phyloP scores from a whole-genome alignment of 108 stramenopile species.

The Cylindrotheca fusiformis region DNA sequence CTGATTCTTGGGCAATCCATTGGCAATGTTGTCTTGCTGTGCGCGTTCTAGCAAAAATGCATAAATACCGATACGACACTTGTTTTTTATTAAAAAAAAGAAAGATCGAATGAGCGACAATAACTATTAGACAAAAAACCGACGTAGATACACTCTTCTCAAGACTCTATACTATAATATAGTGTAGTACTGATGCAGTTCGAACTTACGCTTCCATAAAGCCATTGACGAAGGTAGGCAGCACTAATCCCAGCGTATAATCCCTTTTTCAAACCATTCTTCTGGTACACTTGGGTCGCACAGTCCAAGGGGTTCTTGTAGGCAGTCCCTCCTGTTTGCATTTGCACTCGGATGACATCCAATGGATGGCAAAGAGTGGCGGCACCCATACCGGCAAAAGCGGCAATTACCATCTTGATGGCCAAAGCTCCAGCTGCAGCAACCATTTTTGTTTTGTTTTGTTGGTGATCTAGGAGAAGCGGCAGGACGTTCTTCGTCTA shows the following conservation, averaged over 20 bases:
- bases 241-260: slow-evolving; percentile 70
- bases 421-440: slow-evolving; percentile 34
- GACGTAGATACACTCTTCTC: too few species aligned
- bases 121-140: too few species aligned
- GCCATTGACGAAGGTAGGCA: slow-evolving; percentile 71
- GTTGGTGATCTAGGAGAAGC: too few species aligned
- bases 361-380: slow-evolving; percentile 73
- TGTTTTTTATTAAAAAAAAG: too few species aligned
- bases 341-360: slow-evolving; percentile 71
- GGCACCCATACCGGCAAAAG: slow-evolving; percentile 73
- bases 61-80: slow-evolving; percentile 72
- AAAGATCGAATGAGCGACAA: too few species aligned
- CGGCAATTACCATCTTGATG: slow-evolving; percentile 62
- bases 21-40: slow-evolving; percentile 41
- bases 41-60: slow-evolving; percentile 64
- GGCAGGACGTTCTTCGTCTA: too few species aligned
- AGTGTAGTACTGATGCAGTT: too few species aligned
- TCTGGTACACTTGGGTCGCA: slow-evolving; percentile 34
- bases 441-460: slow-evolving; percentile 23
- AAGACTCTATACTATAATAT: too few species aligned
- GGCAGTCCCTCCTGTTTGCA: slow-evolving; percentile 58
- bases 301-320: slow-evolving; percentile 39
- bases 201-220: slow-evolving; percentile 49
- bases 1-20: slow-evolving; percentile 59
- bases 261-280: slow-evolving; percentile 45